phyloP scores from a whole-genome alignment of 2,329 filamentous ascomycete genomes.

The Zymoseptoria brevis region DNA sequence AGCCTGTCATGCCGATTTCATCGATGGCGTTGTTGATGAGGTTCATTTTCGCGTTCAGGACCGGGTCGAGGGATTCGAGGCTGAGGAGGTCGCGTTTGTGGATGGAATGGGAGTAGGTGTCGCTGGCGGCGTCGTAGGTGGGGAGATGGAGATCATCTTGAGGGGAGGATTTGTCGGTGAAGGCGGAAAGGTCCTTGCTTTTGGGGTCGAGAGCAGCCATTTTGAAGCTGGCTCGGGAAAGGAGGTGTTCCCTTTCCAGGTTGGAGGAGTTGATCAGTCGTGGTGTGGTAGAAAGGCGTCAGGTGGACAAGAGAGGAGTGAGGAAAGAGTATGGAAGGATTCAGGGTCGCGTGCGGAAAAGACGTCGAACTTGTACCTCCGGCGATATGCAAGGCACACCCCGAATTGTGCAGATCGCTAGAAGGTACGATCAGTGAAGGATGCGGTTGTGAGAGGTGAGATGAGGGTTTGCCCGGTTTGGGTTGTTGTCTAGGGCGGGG shows the following conservation, averaged over 20 bases:
- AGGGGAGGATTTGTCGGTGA: neutral
- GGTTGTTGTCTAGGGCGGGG: neutral
- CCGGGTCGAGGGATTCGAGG: conserved; percentile 53
- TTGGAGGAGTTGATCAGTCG: neutral
- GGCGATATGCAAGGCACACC: neutral
- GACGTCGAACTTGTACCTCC: neutral
- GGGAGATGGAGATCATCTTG: neutral
- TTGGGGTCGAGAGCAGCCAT: neutral
- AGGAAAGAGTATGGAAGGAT: neutral
- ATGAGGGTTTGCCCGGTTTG: neutral
- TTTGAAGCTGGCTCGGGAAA: neutral
- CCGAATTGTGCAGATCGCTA: neutral
- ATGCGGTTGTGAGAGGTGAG: neutral
- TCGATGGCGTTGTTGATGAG: conserved; percentile 58
- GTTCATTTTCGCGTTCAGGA: conserved; percentile 59
- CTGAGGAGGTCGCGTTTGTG: conserved; percentile 47
- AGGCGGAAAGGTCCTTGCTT: neutral
- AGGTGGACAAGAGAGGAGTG: neutral
- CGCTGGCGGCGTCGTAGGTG: conserved; percentile 9
- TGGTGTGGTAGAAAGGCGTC: neutral
- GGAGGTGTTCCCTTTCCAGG: neutral
- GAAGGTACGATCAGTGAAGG: neutral
- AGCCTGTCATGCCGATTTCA: conserved; percentile 46
- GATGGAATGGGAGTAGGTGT: conserved; percentile 17
- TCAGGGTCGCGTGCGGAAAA: neutral